A percentile compares a stretch with the other conserved stretches of the same genome.
phyloP scores from a whole-genome alignment of 768 basidiomycete species.

The Pulveroboletus sp. region DNA sequence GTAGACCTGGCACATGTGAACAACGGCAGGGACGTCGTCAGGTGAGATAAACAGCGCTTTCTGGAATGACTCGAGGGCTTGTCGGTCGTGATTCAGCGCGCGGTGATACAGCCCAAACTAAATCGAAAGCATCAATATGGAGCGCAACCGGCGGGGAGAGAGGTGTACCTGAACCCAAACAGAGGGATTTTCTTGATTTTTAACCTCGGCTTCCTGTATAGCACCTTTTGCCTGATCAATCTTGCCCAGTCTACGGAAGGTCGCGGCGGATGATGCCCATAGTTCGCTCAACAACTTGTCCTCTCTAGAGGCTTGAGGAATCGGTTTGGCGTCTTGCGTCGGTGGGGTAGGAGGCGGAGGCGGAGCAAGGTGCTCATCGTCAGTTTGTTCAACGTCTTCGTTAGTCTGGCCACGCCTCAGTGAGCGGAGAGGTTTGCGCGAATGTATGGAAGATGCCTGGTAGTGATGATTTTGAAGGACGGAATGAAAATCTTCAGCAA shows the following conservation, averaged over 20 bases:
- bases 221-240: slow-evolving; percentile 87
- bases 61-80: slow-evolving; percentile 74
- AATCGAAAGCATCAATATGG: background rate
- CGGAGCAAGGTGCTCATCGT: slow-evolving; percentile 38
- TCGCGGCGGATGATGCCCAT: slow-evolving; percentile 94
- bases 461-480: slow-evolving; percentile 58
- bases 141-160: background rate
- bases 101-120: slow-evolving; percentile 76
- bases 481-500: slow-evolving; percentile 62
- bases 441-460: slow-evolving; percentile 84
- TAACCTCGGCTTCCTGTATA: slow-evolving; percentile 92
- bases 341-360: slow-evolving; percentile 36
- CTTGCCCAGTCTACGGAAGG: slow-evolving; percentile 86
- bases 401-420: slow-evolving; percentile 36
- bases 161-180: slow-evolving; percentile 90
- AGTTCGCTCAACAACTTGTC: slow-evolving; percentile 75
- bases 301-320: slow-evolving; percentile 48
- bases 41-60: slow-evolving; percentile 90
- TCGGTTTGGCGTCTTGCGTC: slow-evolving; percentile 28
- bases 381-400: slow-evolving; percentile 29
- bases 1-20: slow-evolving; percentile 78
- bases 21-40: slow-evolving; percentile 71
- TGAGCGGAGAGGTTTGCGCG: slow-evolving; percentile 59
- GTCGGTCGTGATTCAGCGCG: slow-evolving; percentile 52
- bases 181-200: slow-evolving; percentile 79